Percentiles rank a stretch among this genome's conserved stretches.
These are phyloP conservation scores for Hymenoscyphus fraxineus DNA, from an alignment of 2,329 filamentous ascomycete genomes.

Conservation along the genomic window DNA sequence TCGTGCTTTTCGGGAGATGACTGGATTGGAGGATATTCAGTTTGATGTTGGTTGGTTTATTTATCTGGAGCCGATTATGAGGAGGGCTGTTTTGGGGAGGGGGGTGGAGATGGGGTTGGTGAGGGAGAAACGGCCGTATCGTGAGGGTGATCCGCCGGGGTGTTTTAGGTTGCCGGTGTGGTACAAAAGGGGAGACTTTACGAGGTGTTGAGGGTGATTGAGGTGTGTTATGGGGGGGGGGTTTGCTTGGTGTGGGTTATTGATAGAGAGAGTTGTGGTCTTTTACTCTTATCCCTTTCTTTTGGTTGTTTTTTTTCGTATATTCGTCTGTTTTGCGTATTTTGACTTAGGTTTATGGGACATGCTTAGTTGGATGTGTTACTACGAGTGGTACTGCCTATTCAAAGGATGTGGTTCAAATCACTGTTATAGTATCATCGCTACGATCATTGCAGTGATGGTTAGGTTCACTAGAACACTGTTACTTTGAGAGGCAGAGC, in stretches of 20 bases:
- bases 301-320: background rate
- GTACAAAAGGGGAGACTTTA: background rate
- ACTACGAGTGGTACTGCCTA: background rate
- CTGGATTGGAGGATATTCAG: slow-evolving; percentile 2
- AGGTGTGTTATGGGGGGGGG: background rate
- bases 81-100: slow-evolving; percentile 2
- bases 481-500: too few species aligned
- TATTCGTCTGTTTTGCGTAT: background rate
- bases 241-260: background rate
- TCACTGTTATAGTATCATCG: too few species aligned
- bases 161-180: background rate
- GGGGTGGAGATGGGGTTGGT: background rate
- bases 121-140: background rate
- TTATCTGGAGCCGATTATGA: slow-evolving; percentile 8
- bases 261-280: background rate
- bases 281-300: background rate
- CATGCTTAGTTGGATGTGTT: background rate
- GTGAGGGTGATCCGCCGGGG: background rate
- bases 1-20: slow-evolving; percentile 2
- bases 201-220: background rate
- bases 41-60: slow-evolving; percentile 12
- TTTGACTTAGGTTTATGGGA: background rate
- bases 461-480: too few species aligned
- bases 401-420: background rate
- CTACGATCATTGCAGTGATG: too few species aligned